phyloP scores from a whole-genome alignment of 169 alveolate species.

The Plasmodium adleri region DNA sequence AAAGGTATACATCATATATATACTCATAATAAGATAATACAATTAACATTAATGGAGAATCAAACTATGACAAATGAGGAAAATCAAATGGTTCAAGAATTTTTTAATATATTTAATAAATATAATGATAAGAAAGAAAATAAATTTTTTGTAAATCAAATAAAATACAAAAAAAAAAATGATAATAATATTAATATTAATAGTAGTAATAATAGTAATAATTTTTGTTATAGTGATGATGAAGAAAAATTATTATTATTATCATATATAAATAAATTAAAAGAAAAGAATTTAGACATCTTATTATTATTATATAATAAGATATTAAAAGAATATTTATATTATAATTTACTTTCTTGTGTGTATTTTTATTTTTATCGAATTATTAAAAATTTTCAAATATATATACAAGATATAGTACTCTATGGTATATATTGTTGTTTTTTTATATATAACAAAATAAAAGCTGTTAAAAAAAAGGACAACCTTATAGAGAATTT shows the following conservation, averaged over 20 bases:
- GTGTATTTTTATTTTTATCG: conserved; percentile 60
- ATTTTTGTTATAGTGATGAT: background rate
- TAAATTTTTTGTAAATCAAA: conserved; percentile 15
- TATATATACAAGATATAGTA: conserved; percentile 34
- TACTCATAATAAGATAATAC: conserved; percentile 64
- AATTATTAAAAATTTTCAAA: conserved; percentile 45
- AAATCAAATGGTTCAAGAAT: background rate
- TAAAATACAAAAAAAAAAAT: conserved; percentile 4
- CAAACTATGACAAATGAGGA: background rate
- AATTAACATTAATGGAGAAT: conserved; percentile 29
- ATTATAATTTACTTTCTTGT: conserved; percentile 63
- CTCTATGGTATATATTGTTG: conserved; percentile 58
- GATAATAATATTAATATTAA: background rate
- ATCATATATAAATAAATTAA: too few relatives aligned
- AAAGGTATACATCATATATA: conserved; percentile 61
- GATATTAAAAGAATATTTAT: conserved; percentile 52
- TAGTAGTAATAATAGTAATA: too few relatives aligned
- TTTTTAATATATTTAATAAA: conserved; percentile 29
- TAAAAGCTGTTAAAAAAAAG: conserved; percentile 42
- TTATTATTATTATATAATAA: conserved; percentile 18
- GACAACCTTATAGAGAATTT: conserved; percentile 27
- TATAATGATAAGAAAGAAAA: conserved; percentile 2
- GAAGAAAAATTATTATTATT: too few relatives aligned
- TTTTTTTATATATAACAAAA: conserved; percentile 46
- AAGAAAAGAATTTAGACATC: too few relatives aligned